Evolutionary conservation across 2,329 filamentous ascomycete species (phyloP), one percentile per base, ranked within the genome.

Genomic region (Penicillium polonicum): DNA sequence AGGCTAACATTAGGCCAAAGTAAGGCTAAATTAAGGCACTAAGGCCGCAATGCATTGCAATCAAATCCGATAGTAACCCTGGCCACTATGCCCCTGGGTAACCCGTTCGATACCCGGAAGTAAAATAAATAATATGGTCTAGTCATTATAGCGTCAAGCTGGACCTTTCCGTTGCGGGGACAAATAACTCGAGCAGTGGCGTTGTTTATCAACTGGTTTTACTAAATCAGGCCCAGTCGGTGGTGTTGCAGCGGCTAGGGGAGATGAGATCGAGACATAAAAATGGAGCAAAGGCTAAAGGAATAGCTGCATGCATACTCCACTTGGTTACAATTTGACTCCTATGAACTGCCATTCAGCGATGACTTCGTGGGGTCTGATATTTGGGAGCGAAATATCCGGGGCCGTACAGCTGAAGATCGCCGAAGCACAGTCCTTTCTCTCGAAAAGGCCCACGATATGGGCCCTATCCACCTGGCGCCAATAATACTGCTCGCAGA

Each of bases 81-180:
- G 21, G 21, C 21, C 21, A 23, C 21, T 23, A 23, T 23, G 2
- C 21, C 21, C 21, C 21, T 23, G 21, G 21, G 21, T 23, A 23
- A 17, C 21, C 39, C 39, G 39, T 17, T 42, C 21, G 21, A 52
- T 50, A 36, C 21, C 17, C 45, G 45, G 39, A 50, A 38, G 45
- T 55, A 36, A 44, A 46, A 31, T 31, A 12, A 1, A 27, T 44
- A 33, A 49, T 55, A 46, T 23, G 38, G 36, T 36, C 52, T 44
- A 44, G 27, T 31, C 31, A 23, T 43, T 49, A 50, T 44, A 31
- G 41, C 33, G 10, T 50, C 31, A 33, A 45, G 41, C 39, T 13
- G 54, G 55, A 53, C 45, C 49, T 48, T 51, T 53, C 48, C 58
- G 39, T 52, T 59, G 58, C 53, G 61, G 60, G 50, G 60, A n/a